Evolutionary conservation across 495 filamentous ascomycete genomes (phyloP), one percentile per base, ranked within the genome.

Genomic region (Talaromyces thailandensis): DNA sequence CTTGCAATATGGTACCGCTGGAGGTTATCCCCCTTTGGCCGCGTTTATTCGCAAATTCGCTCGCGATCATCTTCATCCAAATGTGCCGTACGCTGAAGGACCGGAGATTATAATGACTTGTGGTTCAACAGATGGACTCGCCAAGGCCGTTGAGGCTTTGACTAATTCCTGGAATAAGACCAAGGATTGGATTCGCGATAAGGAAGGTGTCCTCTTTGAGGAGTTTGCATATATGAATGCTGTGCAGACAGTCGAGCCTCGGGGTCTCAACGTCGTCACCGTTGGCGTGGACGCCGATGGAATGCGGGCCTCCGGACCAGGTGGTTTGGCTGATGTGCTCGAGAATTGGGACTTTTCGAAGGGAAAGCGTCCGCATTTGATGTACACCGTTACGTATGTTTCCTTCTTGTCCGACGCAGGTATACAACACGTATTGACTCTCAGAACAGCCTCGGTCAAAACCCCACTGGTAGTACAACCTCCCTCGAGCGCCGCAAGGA

Each of bases 361-460:
- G 64, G 92, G 92, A 0, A 85, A 83, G 65, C 78, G 88, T 53
- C 93, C 93, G 26, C 88, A 92, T 71, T 68, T 96, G 64, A 82
- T 97, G 81, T 97, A 96, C 65, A 96, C 91, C 16, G 87, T 98
- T 53, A 89, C 92, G 84, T 93, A 74, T 80, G 89, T 83, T 16
- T 62, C 21, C 26, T 2, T 48, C 57, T 1, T 35, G 28, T 55
- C 21, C 12, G 21, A 58, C 37, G 12, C 9, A 6, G 9, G 40
- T 28, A 56, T 12, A 51, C 29, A 45, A 7, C 24, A 18, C 2
- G 25, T 8, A 23, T 28, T 60, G 58, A 32, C 31, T 31, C 18
- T 12, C 29, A 21, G 12, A 8, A 51, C 66, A 93, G 89, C 12
- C 89, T 93, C 70, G 93, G 93, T 14, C 92, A 96, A 66, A 98